Conservation (phyloP, 2,329 filamentous ascomycete species). For the Cordyceps tenuipes region DNA sequence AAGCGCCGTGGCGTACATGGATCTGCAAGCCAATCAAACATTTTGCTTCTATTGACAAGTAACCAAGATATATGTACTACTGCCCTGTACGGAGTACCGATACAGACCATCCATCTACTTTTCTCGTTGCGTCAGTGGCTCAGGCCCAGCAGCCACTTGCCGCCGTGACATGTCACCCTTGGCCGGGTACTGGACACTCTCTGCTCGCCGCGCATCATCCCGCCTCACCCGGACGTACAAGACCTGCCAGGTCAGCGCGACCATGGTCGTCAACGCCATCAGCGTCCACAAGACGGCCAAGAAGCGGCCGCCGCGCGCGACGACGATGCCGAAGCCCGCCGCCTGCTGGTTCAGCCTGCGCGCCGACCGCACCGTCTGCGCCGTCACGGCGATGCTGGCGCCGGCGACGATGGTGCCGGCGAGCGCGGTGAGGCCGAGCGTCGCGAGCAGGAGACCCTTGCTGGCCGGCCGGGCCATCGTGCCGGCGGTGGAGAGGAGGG, state of each 20-base stretch:
- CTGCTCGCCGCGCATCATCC: background rate
- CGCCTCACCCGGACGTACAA: background rate
- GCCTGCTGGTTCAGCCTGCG: background rate
- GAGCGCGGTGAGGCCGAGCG: conserved; percentile 29
- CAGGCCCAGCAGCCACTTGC: background rate
- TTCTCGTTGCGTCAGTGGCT: background rate
- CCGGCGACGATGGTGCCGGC: conserved; percentile 31
- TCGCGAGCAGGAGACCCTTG: conserved; percentile 23
- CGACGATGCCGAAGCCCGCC: background rate
- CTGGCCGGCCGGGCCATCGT: conserved; percentile 26
- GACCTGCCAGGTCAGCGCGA: background rate
- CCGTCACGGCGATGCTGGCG: conserved; percentile 35
- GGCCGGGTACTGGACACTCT: background rate
- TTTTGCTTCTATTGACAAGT: background rate
- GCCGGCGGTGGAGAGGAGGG: conserved; percentile 31
- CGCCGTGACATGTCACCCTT: background rate
- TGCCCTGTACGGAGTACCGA: no score
- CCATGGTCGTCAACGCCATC: background rate
- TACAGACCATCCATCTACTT: background rate
- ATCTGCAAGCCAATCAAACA: background rate
- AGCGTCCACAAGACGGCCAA: background rate
- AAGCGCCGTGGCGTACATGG: background rate
- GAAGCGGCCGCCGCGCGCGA: background rate
- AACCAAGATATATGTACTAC: no score
- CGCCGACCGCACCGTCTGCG: conserved; percentile 11